Base-by-base conservation (phyloP, 2,329 filamentous ascomycete species). In the Colletotrichum chrysophilum region DNA sequence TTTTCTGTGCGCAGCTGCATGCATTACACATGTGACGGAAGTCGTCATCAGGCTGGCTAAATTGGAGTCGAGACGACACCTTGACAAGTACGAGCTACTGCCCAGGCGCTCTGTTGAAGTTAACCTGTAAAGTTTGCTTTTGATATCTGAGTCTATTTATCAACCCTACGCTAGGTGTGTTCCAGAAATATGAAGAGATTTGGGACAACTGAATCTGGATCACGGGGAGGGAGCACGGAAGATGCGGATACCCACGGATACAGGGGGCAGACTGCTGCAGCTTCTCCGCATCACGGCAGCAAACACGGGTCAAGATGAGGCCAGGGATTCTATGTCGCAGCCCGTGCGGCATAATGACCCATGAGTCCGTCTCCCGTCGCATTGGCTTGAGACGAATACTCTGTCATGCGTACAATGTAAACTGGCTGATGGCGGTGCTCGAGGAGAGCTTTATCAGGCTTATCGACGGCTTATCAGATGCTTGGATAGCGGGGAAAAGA, bases 371-470 rank as follows among this genome's bases (percentile, higher is more conserved):
- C 28, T 13, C 30, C 30, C 24, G 38, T 16, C 13, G 26, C 9
- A 26, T 34, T 24, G 30, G 48, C 16, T 36, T 38, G 48, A 36
- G 65, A 67, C 38, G 65, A 38, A 21, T 24, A 21, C 43, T 21
- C n/a, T 52, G n/a, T n/a, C 13, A 52, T 52, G 43, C 43, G n/a
- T 52, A 52, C n/a, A 21, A 18, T 67, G 28, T 34, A 18, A 5
- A 30, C 14, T 38, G 52, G 21, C 16, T 43, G 58, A 32, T 70
- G 60, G 43, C 52, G 38, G 7, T 65, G 7, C 62, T 43, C n/a
- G 68, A n/a, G 38, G 36, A 5, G 36, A 55, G 61, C 72, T 71
- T 75, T 52, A 62, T 71, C 61, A 24, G 68, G 28, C 61, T 71
- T 71, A 66, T 75, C 69, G 73, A 61, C 55, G 38, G 30, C 32